A percentile compares a stretch with the other conserved stretches of the same genome.
Evolutionary conservation across 352 stramenopile genomes (phyloP).

Genomic region (Phytophthora melonis): DNA sequence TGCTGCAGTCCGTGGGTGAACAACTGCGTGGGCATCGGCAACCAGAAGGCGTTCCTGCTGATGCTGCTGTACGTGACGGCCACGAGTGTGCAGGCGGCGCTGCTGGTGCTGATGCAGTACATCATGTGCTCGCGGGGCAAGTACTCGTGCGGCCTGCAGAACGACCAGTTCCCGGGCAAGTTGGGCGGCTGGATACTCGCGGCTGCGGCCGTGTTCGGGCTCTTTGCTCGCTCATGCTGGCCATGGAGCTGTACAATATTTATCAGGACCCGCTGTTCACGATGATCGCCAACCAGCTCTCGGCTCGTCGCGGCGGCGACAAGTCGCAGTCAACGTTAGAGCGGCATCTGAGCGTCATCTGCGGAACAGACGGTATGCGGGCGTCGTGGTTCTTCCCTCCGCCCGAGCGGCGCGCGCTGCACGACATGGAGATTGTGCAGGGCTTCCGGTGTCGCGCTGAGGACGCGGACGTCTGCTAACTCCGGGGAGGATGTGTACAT

Average conservation of each 20-base stretch:
- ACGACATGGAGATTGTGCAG: slow-evolving; percentile 73
- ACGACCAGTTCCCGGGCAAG: slow-evolving; percentile 63
- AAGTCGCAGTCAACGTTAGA: slow-evolving; percentile 72
- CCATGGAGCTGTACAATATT: slow-evolving; percentile 85
- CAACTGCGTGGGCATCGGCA: slow-evolving; percentile 87
- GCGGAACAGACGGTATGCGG: slow-evolving; percentile 73
- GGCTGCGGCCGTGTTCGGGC: slow-evolving; percentile 71
- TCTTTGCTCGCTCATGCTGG: slow-evolving; percentile 81
- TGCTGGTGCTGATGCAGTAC: slow-evolving; percentile 66
- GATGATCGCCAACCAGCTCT: slow-evolving; percentile 65
- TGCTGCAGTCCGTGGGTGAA: slow-evolving; percentile 83
- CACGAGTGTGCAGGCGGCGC: slow-evolving; percentile 62
- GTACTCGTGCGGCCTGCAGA: slow-evolving; percentile 70
- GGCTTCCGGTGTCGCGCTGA: slow-evolving; percentile 49
- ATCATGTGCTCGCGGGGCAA: slow-evolving; percentile 50
- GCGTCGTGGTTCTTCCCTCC: slow-evolving; percentile 72
- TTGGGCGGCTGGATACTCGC: slow-evolving; percentile 75
- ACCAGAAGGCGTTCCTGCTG: slow-evolving; percentile 84
- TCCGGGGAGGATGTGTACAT: neutral
- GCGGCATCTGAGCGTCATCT: slow-evolving; percentile 81
- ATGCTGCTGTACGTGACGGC: slow-evolving; percentile 80
- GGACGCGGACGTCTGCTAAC: slow-evolving; percentile 44
- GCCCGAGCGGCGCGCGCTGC: slow-evolving; percentile 48
- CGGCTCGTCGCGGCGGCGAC: slow-evolving; percentile 57
- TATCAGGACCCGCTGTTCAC: slow-evolving; percentile 64